Conservation (phyloP, 352 stramenopile genomes). For the Blastocystis hominis region DNA sequence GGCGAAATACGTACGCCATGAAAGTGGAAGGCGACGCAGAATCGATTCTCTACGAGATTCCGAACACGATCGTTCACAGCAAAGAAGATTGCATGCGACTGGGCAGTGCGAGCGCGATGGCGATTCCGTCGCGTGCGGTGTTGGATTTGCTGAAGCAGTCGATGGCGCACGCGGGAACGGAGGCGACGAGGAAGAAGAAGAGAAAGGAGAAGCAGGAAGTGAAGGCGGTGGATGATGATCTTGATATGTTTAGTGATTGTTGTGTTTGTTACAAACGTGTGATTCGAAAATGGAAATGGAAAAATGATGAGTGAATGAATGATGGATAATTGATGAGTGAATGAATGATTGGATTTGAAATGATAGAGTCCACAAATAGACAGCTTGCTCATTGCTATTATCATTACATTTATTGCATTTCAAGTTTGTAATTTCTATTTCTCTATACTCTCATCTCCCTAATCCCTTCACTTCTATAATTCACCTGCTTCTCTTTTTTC, state of each 20-base stretch:
- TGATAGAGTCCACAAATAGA: too few species aligned
- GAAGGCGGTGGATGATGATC: conserved; percentile 22
- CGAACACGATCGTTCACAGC: conserved; percentile 1
- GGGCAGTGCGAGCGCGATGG: not conserved
- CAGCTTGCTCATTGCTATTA: too few species aligned
- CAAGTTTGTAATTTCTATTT: too few species aligned
- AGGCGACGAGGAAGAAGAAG: not conserved
- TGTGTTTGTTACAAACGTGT: conserved; percentile 1
- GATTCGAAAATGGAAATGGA: too few species aligned
- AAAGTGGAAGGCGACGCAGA: not conserved
- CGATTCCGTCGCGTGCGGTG: not conserved
- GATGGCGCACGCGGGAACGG: not conserved
- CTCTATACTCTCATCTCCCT: too few species aligned
- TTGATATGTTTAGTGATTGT: conserved; percentile 35
- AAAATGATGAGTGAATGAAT: too few species aligned
- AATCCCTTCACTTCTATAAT: too few species aligned
- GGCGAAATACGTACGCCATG: not conserved
- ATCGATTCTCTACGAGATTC: not conserved
- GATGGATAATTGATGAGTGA: too few species aligned
- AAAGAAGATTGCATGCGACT: not conserved
- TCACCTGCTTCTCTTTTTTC: too few species aligned
- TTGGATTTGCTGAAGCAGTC: not conserved
- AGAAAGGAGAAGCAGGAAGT: not conserved
- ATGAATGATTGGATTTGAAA: too few species aligned
- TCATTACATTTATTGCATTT: too few species aligned